Percentiles rank a stretch among this genome's conserved stretches.
These are phyloP conservation scores for Neocucurbitaria cava DNA, from an alignment of 2,329 filamentous ascomycete species.

Conservation along the genomic window DNA sequence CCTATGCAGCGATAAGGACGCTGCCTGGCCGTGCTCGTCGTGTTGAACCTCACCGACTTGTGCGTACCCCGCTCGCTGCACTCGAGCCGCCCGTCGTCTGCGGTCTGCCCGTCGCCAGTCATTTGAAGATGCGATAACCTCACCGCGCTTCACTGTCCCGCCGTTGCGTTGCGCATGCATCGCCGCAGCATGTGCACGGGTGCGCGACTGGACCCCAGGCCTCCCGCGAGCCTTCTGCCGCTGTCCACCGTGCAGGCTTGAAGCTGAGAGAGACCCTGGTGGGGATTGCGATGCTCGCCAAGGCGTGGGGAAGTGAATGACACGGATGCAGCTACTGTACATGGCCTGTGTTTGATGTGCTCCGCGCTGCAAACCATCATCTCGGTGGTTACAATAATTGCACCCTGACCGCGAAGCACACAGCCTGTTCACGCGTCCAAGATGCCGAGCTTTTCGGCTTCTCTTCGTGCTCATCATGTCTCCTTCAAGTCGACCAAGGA, in stretches of 20 bases:
- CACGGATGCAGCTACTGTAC: too few species aligned
- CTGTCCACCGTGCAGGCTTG: conserved; percentile 8
- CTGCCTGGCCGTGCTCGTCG: conserved; percentile 18
- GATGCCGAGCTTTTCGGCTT: background rate
- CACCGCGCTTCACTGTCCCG: conserved; percentile 10
- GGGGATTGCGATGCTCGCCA: conserved; percentile 14
- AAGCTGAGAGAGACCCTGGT: background rate
- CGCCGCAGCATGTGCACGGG: conserved; percentile 10
- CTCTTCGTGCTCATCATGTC: conserved; percentile 11
- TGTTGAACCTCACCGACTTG: conserved; percentile 34
- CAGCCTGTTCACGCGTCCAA: too few species aligned
- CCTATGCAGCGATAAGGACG: conserved; percentile 34
- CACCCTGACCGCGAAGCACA: background rate
- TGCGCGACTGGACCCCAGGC: conserved; percentile 16
- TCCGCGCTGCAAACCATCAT: conserved; percentile 22
- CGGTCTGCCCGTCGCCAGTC: too few species aligned
- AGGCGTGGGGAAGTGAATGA: conserved; percentile 32
- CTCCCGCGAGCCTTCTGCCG: conserved; percentile 17
- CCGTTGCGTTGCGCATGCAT: conserved; percentile 11
- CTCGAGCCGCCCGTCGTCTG: conserved; percentile 2
- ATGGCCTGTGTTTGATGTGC: conserved; percentile 34
- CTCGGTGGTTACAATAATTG: conserved; percentile 21
- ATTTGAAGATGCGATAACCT: conserved; percentile 6
- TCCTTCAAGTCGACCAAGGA: conserved; percentile 8
- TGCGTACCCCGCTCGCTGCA: conserved; percentile 32